Conservation (phyloP, 179 eudicot species). For the Drosera spatulata region DNA sequence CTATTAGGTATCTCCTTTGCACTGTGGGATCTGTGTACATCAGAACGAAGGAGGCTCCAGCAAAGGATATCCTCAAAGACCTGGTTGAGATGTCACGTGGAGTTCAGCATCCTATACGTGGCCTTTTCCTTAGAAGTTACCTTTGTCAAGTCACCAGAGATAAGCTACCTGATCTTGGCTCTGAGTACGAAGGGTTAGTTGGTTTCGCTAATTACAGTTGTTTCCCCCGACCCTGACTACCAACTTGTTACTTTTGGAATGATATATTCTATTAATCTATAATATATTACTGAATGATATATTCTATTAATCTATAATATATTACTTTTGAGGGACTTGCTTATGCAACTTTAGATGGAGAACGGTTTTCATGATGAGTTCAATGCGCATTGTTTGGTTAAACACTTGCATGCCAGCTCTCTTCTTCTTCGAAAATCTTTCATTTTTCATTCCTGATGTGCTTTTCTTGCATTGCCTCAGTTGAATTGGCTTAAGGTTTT, state of each 20-base stretch:
- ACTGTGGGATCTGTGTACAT: constrained; percentile 96
- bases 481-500: too few species aligned
- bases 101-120: constrained; percentile 95
- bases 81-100: constrained; percentile 99
- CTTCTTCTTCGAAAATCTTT: too few species aligned
- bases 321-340: too few species aligned
- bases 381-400: not conserved
- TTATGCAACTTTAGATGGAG: too few species aligned
- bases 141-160: constrained; percentile 92
- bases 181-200: constrained; percentile 78
- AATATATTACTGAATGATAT: too few species aligned
- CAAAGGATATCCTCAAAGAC: constrained; percentile 85
- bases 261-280: too few species aligned
- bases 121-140: constrained; percentile 20
- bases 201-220: constrained; percentile 1
- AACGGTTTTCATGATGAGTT: not conserved
- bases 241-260: not conserved
- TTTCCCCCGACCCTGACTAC: not conserved
- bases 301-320: too few species aligned
- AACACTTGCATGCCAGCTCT: not conserved
- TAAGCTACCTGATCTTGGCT: constrained; percentile 82
- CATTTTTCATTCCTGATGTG: too few species aligned
- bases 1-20: constrained; percentile 81
- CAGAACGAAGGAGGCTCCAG: constrained; percentile 83
- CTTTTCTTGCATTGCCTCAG: too few species aligned